These are phyloP conservation scores for Suhomyces maxii DNA, from an alignment of 1,139 yeast genomes.

Conservation along the genomic window DNA sequence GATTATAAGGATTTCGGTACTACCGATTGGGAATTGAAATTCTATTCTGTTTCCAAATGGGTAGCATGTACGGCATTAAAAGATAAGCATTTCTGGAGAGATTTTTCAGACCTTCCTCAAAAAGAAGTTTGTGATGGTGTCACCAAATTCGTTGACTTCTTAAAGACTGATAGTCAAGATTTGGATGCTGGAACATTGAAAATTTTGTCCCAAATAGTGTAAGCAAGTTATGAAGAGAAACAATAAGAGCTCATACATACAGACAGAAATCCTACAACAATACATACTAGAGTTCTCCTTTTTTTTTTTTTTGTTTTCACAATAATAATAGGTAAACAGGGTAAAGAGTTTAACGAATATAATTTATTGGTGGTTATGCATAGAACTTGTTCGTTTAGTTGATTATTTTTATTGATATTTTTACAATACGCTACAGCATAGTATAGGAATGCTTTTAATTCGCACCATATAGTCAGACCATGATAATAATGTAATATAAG, in stretches of 20 bases:
- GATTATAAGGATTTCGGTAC: conserved; percentile 17
- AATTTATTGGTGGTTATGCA: too few species aligned
- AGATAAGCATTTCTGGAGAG: conserved; percentile 24
- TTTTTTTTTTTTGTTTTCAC: too few species aligned
- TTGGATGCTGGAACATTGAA: conserved; percentile 3
- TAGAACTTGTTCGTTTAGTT: too few species aligned
- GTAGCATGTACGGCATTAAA: conserved; percentile 32
- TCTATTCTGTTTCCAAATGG: conserved; percentile 37
- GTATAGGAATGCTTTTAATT: too few species aligned
- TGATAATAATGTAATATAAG: too few species aligned
- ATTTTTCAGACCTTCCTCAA: conserved; percentile 21
- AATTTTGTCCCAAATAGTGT: conserved; percentile 2
- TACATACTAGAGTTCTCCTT: too few species aligned
- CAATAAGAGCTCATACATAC: neutral
- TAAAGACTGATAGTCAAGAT: conserved; percentile 22
- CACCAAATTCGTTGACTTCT: conserved; percentile 26
- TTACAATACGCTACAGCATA: too few species aligned
- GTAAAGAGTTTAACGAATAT: too few species aligned
- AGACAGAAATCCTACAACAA: too few species aligned
- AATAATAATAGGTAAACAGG: too few species aligned
- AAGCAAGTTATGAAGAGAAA: neutral
- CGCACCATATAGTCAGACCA: too few species aligned
- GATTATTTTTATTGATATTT: too few species aligned
- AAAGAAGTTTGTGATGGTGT: conserved; percentile 27
- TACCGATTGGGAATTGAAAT: conserved; percentile 35